Conservation (phyloP, 108 stramenopile species). For the Nitzschia sp. region DNA sequence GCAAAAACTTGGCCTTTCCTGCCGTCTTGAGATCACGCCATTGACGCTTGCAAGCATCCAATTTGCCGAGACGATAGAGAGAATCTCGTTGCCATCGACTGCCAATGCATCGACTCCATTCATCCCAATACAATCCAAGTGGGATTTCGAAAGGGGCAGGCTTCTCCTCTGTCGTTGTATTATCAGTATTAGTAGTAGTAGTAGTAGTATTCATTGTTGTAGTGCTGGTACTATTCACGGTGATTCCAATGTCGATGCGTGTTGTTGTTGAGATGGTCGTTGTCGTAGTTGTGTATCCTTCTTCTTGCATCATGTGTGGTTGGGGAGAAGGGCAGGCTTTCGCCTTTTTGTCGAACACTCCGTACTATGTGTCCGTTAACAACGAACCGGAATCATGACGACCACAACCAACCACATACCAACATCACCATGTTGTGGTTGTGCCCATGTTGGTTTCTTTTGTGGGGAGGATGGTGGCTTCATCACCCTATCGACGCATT, state of each 20-base stretch:
- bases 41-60: constrained; percentile 63
- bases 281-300: neutral
- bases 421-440: no score
- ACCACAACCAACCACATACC: no score
- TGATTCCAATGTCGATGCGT: neutral
- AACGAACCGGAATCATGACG: no score
- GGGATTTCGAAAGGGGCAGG: constrained; percentile 8
- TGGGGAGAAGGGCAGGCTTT: no score
- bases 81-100: constrained; percentile 70
- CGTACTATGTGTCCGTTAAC: no score
- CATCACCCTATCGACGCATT: no score
- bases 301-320: no score
- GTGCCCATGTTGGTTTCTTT: no score
- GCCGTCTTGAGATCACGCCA: constrained; percentile 78
- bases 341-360: no score
- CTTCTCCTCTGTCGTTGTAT: neutral
- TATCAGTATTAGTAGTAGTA: neutral
- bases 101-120: constrained; percentile 78
- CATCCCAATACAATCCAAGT: constrained; percentile 48
- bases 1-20: constrained; percentile 49
- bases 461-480: no score
- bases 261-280: neutral
- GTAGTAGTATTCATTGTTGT: neutral
- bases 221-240: neutral
- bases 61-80: constrained; percentile 70